Base-by-base conservation (phyloP, 345 rosid genomes). In the Lepidium didymum region DNA sequence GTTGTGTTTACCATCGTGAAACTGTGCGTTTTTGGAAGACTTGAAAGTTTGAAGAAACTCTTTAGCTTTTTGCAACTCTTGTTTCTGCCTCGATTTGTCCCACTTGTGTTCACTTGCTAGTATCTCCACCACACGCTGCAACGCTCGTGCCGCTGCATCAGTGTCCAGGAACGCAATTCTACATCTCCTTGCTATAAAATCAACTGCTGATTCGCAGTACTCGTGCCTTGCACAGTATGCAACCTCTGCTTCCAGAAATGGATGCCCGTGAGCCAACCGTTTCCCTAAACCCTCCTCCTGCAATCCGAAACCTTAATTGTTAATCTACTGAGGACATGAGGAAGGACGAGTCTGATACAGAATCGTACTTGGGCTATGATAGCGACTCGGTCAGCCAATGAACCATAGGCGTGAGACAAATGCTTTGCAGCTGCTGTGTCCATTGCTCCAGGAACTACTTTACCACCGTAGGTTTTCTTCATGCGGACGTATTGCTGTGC, bases 101-200 rank as follows among this genome's bases (percentile, higher is more conserved):
- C 98, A 93, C 0, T 75, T 77, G 73, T 82, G 96, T 63, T 90
- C 98, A 8, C 62, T 42, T 3, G 92, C 87, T 50, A 93, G 79
- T 58, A 93, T 88, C 80, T 88, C 85, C 11, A 90, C 83, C 13
- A 91, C 66, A 6, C 86, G 89, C 19, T 95, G 95, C 83, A 93
- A 75, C n/a, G 99, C 88, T 56, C 84, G 76, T 14, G 84, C 76
- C 3, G 99, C 96, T 10, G 97, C 99, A 75, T 93, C 95, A 0
- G 99, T 93, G 78, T 93, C 99, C 7, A 93, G 87, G 78, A 93
- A 93, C 23, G 96, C 99, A 47, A 93, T 89, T 65, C 99, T 80
- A 47, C 88, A 90, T 78, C 99, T 87, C 82, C 99, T 83, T 4
- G 99, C 99, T 61, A 94, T 81, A 79, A 94, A 94, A 77, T 94